phyloP scores from a whole-genome alignment of 208 protist genomes.

The Lotmaria passim region DNA sequence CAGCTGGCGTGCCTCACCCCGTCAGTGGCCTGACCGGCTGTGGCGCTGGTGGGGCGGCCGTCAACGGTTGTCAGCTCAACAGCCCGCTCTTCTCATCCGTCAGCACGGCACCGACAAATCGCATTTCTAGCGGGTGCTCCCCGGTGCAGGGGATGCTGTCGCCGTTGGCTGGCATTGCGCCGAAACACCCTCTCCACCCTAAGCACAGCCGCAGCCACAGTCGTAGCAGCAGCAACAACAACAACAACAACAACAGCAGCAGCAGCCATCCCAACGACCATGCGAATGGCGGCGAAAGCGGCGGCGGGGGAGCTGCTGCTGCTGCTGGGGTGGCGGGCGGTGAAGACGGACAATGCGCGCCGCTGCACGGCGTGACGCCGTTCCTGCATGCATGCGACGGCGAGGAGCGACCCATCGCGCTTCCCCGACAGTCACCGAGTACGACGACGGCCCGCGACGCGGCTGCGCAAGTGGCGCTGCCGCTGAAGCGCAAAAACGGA shows the following conservation, averaged over 20 bases:
- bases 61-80: neutral
- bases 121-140: slow-evolving; percentile 6
- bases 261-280: too few relatives aligned
- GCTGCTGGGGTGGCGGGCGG: too few relatives aligned
- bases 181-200: too few relatives aligned
- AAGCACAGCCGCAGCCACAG: too few relatives aligned
- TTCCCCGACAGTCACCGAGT: neutral
- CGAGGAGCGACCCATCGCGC: neutral
- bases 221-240: too few relatives aligned
- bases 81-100: slow-evolving; percentile 21
- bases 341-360: too few relatives aligned
- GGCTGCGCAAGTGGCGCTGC: neutral
- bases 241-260: neutral
- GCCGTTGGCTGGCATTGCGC: neutral
- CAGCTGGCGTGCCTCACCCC: neutral
- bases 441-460: neutral
- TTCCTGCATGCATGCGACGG: neutral
- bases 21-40: neutral
- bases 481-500: neutral
- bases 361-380: neutral
- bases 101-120: slow-evolving; percentile 21
- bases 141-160: slow-evolving; percentile 5
- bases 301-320: neutral
- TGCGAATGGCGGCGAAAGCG: neutral
- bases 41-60: neutral